Base-by-base conservation (phyloP, 768 basidiomycete species). In the Xerocomus spinulosus region DNA sequence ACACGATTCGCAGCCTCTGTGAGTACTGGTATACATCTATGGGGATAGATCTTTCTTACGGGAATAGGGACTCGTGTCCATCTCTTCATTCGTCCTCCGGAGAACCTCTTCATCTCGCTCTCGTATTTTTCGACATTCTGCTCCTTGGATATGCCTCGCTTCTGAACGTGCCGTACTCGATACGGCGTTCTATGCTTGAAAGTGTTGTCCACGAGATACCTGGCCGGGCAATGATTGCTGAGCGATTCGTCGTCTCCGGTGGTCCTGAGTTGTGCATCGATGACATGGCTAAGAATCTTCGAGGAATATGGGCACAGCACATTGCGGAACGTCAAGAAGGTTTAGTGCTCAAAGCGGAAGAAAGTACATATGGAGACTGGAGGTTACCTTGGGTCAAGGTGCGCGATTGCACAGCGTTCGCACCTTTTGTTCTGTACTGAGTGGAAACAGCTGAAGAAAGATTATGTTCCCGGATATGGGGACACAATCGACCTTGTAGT, bases 51-150 rank as follows among this genome's bases (percentile, higher is more conserved):
- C 13, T 21, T 45, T 58, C 17, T 58, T 37, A 18, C 28, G 49
- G 25, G 20, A 15, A 28, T 24, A 69, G 68, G 28, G 66, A 69
- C 3, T 69, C 70, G 4, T 74, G 74, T 37, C 64, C 66, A 45
- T 78, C 76, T 4, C 59, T 77, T 30, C 49, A 64, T 39, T 75
- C 78, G 8, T 67, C 70, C 3, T 64, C 68, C 17, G 37, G 51
- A 7, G 67, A 67, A 14, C 61, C 69, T 9, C 75, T 81, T 2
- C 84, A 83, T 51, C 79, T 93, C 7, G 87, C 81, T 17, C 74
- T 95, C 15, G 83, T 92, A 12, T 94, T 92, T 70, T 96, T 94
- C 58, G 93, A 96, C 58, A 57, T 94, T 13, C 73, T 96, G 6
- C 62, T 77, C n/a, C 68, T 91, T 0, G 80, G 92, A 55, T 78